phyloP scores from a whole-genome alignment of 352 stramenopile genomes.

The Phytophthora rubi region DNA sequence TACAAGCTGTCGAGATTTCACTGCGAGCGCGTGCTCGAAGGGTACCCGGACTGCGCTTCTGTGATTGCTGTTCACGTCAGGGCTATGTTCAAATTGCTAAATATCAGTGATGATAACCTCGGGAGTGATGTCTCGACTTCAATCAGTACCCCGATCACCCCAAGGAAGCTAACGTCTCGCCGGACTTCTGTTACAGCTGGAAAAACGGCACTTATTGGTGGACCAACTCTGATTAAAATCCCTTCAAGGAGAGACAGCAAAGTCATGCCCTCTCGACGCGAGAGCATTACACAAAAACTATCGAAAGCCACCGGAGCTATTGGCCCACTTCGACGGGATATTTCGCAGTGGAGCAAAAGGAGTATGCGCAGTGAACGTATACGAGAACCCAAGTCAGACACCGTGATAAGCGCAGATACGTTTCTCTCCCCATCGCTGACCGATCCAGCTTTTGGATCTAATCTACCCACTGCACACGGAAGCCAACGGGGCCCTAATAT shows the following conservation, averaged over 20 bases:
- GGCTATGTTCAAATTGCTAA: not conserved
- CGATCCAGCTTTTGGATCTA: not conserved
- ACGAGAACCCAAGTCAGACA: not conserved
- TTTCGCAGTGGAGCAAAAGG: constrained; percentile 3
- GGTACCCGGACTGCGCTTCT: constrained; percentile 45
- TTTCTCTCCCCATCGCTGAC: not conserved
- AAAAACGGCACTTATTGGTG: not conserved
- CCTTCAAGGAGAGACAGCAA: constrained; percentile 40
- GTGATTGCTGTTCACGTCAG: constrained; percentile 32
- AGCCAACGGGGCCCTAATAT: not conserved
- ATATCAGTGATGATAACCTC: not conserved
- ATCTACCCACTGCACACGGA: not conserved
- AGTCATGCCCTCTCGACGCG: constrained; percentile 16
- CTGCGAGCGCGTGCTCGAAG: constrained; percentile 50
- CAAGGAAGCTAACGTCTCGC: not conserved
- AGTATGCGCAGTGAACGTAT: not conserved
- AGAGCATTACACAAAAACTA: not conserved
- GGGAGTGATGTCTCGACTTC: not conserved
- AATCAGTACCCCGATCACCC: not conserved
- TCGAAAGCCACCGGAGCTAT: not conserved
- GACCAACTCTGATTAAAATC: not conserved
- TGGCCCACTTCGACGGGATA: not conserved
- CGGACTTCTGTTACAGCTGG: constrained; percentile 5
- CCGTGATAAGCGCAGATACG: not conserved
- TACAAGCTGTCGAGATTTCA: constrained; percentile 65